Evolutionary conservation across 345 rosid genomes (phyloP), one percentile per base, ranked within the genome.

Genomic region (Tarenaya hassleriana): DNA sequence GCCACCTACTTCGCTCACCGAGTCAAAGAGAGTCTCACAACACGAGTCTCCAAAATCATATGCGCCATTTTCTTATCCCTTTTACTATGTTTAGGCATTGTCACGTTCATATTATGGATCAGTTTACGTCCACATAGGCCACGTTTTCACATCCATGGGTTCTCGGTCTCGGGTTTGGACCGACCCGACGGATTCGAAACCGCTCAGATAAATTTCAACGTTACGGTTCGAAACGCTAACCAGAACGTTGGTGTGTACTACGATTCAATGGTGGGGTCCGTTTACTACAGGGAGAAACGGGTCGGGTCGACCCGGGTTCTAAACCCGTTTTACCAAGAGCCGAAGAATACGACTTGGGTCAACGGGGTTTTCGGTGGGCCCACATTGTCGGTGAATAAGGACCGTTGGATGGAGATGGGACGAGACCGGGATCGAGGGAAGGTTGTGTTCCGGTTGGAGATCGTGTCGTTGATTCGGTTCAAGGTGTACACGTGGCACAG

Each of bases 71-170:
- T 87, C 63, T 53, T 91, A 59, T 59, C 68, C 38, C 55, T 82
- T 48, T 74, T 91, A 12, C 44, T 91, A 20, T 14, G 77, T 27
- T 8, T 46, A 1, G 82, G 84, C 58, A 45, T 76, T 46, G 38
- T 83, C 27, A 42, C 61, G 4, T 92, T 92, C 70, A 69, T 87
- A 45, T 16, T 81, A 16, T 87, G 89, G 87, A 83, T 91, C 32
- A 80, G 89, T 65, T 73, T 91, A 29, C 95, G 92, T 12, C 98
- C 96, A 0, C 95, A 91, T 49, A 70, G 95, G 1, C 98, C 98
- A 0, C 67, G 94, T 51, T n/a, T 87, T 61, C 60, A 58, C 34
- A 49, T 87, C 50, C 37, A 44, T 1, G 71, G 66, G 7, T 87
- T 84, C 54, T 74, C 75, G 0, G 20, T 91, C 60, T 77, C 81